Percentiles rank a stretch among this genome's conserved stretches.
phyloP scores from a whole-genome alignment of 23 red algal species.

The Gracilaria vermiculophylla region DNA sequence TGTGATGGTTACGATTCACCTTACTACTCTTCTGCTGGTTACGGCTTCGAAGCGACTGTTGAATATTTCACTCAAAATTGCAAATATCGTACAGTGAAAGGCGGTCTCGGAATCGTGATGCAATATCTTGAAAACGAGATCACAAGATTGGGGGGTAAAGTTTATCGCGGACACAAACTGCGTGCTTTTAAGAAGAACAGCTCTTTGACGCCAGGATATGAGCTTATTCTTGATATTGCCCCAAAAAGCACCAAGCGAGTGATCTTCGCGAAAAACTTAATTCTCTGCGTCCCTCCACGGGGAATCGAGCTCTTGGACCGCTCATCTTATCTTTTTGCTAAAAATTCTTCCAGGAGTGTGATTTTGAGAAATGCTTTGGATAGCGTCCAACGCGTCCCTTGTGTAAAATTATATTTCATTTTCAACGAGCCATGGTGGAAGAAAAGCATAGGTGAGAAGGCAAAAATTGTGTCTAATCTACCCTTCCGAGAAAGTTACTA shows the following conservation, averaged over 20 bases:
- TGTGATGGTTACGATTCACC: conserved; percentile 2
- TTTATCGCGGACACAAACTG: not conserved
- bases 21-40: not conserved
- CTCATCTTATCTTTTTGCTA: not conserved
- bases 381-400: not conserved
- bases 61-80: not conserved
- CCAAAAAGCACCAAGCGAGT: not conserved
- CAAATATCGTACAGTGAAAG: conserved; percentile 4
- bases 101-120: conserved; percentile 1
- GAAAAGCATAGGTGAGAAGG: not conserved
- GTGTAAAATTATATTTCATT: not conserved
- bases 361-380: not conserved
- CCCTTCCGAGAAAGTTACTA: conserved; percentile 14
- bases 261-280: not conserved
- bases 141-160: not conserved
- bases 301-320: not conserved
- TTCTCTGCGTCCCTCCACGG: conserved; percentile 4
- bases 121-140: not conserved
- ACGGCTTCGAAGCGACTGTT: not conserved
- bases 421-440: conserved; percentile 18
- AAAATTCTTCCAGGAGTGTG: not conserved
- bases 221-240: not conserved
- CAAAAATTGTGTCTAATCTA: not conserved
- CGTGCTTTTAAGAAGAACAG: not conserved
- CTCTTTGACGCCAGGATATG: not conserved